Base-by-base conservation (phyloP, 2,329 filamentous ascomycete genomes). In the Nothophoma quercina region DNA sequence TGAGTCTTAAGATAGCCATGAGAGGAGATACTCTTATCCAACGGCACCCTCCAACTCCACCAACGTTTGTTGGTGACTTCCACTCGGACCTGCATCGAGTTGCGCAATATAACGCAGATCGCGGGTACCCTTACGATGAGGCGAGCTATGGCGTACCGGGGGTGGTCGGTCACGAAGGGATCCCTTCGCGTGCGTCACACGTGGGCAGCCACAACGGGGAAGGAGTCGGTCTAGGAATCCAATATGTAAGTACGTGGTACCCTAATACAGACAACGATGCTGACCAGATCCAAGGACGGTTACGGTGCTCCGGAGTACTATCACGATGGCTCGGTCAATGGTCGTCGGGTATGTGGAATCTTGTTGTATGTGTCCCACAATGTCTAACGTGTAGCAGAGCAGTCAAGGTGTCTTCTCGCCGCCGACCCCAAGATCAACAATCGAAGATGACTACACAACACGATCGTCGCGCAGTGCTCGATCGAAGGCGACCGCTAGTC, bases 341-440 rank as follows among this genome's bases (percentile, higher is more conserved):
- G 45, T 39, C 51, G 69, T 21, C 41, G 58, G 19, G 71, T 73
- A 60, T 59, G 67, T 58, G 13, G 10, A 44, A n/a, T 12, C 34
- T 30, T 21, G 4, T 15, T 3, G 1, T 22, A n/a, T 21, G 33
- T 5, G 41, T 9, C n/a, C n/a, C 23, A 8, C n/a, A 21, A 15
- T 13, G 39, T 41, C 65, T 72, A 46, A 74, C 49, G 10, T 12
- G 15, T 10, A 22, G 21, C 19, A 72, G 71, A 59, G 62, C 9
- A 60, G 62, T 32, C 69, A 67, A 23, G 55, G 55, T 6, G 60
- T 68, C 13, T 69, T 68, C 45, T 68, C 69, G 26, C 77, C 78
- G 18, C 77, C 77, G 18, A 80, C 78, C 10, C 78, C 79, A 35
- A 70, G 70, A 43, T 79, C 77, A 26, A 70, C 73, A 10, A 75